Evolutionary conservation across 2,329 filamentous ascomycete genomes (phyloP).

Genomic region (Blastomyces emzantsi): DNA sequence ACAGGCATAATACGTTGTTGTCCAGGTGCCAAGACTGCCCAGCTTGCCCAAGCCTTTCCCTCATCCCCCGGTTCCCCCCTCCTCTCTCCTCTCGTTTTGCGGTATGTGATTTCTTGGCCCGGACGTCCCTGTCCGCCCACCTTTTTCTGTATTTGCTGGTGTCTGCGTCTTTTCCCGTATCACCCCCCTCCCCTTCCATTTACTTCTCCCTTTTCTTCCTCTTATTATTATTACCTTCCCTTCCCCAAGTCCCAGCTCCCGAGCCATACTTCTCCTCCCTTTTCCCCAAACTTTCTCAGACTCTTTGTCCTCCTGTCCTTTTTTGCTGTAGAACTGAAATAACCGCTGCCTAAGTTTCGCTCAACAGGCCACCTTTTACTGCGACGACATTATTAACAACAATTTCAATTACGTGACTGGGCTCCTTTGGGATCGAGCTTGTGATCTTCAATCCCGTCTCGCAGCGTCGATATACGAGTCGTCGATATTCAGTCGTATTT

Average conservation of each 20-base stretch:
- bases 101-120: conserved; percentile 11
- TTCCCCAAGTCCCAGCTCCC: background rate
- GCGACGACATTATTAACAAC: background rate
- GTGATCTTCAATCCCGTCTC: background rate
- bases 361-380: background rate
- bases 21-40: background rate
- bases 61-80: background rate
- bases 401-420: background rate
- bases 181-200: background rate
- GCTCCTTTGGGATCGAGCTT: background rate
- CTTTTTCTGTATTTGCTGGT: conserved; percentile 7
- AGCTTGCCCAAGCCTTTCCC: background rate
- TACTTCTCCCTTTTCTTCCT: background rate
- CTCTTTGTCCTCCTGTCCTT: conserved; percentile 4
- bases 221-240: background rate
- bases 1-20: background rate
- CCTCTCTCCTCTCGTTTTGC: background rate
- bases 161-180: conserved; percentile 8
- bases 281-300: background rate
- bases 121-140: conserved; percentile 16
- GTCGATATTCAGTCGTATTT: background rate
- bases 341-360: background rate
- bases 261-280: conserved; percentile 7
- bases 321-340: background rate
- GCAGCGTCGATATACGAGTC: background rate